Evolutionary conservation across 176 grass and related monocot species (phyloP), one percentile per base, ranked within the genome.

Genomic region (Cenchrus americanus): DNA sequence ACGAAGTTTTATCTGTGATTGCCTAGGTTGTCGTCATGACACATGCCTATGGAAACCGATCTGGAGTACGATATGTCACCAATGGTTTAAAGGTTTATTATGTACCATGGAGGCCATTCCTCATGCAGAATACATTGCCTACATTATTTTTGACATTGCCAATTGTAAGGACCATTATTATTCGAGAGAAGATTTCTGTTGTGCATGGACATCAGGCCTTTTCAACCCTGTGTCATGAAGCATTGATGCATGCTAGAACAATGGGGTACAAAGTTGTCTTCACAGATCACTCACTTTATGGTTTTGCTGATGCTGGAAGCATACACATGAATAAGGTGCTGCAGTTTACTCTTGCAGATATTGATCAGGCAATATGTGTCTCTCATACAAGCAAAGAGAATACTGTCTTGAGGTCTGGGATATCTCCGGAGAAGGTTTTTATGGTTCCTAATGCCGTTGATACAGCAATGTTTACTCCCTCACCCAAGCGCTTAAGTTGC

Each of bases 281-380:
- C 79, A 97, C 95, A 71, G 95, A 97, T 86, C 95, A 97, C 86
- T 97, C 95, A 23, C 91, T 97, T 41, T 97, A 97, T 66, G 92
- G 95, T 80, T 97, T 97, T 88, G 90, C 92, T 44, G 95, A 97
- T 78, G 88, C 75, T 79, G 95, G 95, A 87, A 94, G 92, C 75
- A 97, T 97, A 89, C 95, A 93, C 88, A 97, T 97, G 95, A 94
- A 97, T 89, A 97, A 97, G 87, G 89, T 97, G 49, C 90, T 97
- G 73, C 95, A 97, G 84, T 97, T 97, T 85, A 94, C 95, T 34
- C 85, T 97, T 85, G 92, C 95, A 75, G 95, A 97, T 90, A 91
- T 94, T 87, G 88, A 92, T 74, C 92, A 93, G 62, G 95, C 92
- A 77, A 97, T 97, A 87, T 94, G 95, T 76, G 95, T 97, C 42